phyloP scores from a whole-genome alignment of 805 yeast genomes.

The Kodamaea hsintzibuensis region DNA sequence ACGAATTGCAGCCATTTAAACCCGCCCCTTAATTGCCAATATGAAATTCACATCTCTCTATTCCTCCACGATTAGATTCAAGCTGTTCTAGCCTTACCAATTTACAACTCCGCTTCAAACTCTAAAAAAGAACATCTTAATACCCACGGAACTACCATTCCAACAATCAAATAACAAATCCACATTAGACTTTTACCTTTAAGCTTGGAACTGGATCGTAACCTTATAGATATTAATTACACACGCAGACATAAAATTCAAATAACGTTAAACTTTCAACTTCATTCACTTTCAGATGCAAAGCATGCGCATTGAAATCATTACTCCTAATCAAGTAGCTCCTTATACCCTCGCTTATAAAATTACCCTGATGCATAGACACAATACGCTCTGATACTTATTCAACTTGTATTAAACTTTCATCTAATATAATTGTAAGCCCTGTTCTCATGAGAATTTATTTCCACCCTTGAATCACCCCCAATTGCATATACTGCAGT shows the following conservation, averaged over 20 bases:
- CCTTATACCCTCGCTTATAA: not conserved
- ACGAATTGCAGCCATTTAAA: no score
- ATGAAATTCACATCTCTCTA: no score
- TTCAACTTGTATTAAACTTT: not conserved
- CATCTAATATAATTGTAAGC: not conserved
- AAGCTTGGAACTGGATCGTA: not conserved
- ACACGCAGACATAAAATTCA: not conserved
- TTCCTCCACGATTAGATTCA: no score
- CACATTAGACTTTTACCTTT: not conserved
- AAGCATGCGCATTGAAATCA: not conserved
- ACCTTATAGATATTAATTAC: not conserved
- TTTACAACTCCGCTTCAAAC: not conserved
- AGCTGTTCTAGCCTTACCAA: not conserved
- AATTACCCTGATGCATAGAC: not conserved
- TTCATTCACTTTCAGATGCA: not conserved
- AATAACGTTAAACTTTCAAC: not conserved
- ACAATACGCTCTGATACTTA: not conserved
- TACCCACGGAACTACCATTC: not conserved
- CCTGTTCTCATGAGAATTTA: not conserved
- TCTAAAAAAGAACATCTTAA: not conserved
- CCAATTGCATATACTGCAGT: not conserved
- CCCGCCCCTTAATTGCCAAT: no score
- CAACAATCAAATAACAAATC: not conserved
- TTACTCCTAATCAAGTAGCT: not conserved
- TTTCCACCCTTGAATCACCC: not conserved